Evolutionary conservation across 345 rosid species (phyloP), one percentile per base, ranked within the genome.

Genomic region (Microthlaspi erraticum): DNA sequence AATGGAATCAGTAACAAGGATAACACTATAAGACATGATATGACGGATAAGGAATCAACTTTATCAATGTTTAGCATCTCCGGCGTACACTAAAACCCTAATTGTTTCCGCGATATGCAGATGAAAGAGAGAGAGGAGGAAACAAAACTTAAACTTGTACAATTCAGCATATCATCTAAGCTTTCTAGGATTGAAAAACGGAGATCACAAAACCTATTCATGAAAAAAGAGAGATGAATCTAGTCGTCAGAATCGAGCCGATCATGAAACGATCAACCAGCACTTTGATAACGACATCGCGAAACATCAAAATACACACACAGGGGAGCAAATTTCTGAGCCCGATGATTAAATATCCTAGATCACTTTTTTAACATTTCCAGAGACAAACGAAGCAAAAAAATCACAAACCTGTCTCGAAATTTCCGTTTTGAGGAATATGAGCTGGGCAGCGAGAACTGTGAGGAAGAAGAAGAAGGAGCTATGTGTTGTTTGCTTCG

Each of bases 231-330:
- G 6, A 17, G 61, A 64, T 6, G 9, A 31, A 18, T 9, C 5
- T 8, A 51, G 60, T 32, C 26, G 2, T 71, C 23, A 41, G 7
- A 60, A 60, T 37, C 56, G 11, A 34, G 26, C n/a, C 32, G 56
- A 72, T 71, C 69, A 53, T 71, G 69, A 52, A 71, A 61, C 23
- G 45, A 72, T 53, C 62, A 41, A 62, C 11, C 48, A 32, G 19
- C 19, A 50, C 8, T 26, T 23, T 0, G 1, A 12, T 29, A 54
- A 18, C 43, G 41, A 53, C 36, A 50, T 38, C 49, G 31, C 11
- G 37, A 51, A 38, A 14, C 50, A 62, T 60, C 45, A n/a, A 51
- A 69, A 10, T 5, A 23, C 49, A 69, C 49, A 69, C 52, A 32
- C 7, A 61, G 44, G 8, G 37, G 23, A 41, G 42, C 39, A 13